phyloP scores from a whole-genome alignment of 1,139 yeast genomes.

The Candida dubliniensis region DNA sequence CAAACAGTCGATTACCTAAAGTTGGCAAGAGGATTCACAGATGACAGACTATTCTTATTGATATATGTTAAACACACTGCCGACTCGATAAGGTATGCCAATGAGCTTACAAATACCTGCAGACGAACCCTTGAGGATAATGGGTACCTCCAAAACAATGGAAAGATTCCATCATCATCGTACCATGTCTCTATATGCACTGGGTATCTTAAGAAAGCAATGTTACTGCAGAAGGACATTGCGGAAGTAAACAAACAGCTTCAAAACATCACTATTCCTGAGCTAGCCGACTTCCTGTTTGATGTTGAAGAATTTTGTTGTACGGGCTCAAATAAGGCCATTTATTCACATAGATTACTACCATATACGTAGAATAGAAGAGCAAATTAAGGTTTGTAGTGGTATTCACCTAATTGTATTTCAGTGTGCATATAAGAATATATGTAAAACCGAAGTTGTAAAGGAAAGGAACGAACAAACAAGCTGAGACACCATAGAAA shows the following conservation, averaged over 20 bases:
- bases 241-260: not conserved
- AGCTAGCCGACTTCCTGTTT: slow-evolving; percentile 2
- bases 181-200: not conserved
- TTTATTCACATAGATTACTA: too few relatives aligned
- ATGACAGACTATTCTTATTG: slow-evolving; percentile 1
- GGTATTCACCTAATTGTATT: not conserved
- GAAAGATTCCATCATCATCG: not conserved
- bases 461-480: too few relatives aligned
- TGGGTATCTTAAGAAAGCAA: slow-evolving; percentile 2
- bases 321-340: not conserved
- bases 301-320: slow-evolving; percentile 3
- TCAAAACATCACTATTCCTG: not conserved
- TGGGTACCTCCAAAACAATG: not conserved
- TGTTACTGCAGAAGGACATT: not conserved
- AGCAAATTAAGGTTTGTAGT: too few relatives aligned
- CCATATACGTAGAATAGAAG: too few relatives aligned
- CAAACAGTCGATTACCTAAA: slow-evolving; percentile 1
- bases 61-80: not conserved
- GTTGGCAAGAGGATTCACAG: slow-evolving; percentile 1
- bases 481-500: too few relatives aligned
- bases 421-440: too few relatives aligned
- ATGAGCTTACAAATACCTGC: not conserved
- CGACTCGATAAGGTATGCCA: not conserved
- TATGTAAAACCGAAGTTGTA: too few relatives aligned
- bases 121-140: not conserved